Base-by-base conservation (phyloP, 371 early-diverging fungal species). In the Chytridiales sp. region DNA sequence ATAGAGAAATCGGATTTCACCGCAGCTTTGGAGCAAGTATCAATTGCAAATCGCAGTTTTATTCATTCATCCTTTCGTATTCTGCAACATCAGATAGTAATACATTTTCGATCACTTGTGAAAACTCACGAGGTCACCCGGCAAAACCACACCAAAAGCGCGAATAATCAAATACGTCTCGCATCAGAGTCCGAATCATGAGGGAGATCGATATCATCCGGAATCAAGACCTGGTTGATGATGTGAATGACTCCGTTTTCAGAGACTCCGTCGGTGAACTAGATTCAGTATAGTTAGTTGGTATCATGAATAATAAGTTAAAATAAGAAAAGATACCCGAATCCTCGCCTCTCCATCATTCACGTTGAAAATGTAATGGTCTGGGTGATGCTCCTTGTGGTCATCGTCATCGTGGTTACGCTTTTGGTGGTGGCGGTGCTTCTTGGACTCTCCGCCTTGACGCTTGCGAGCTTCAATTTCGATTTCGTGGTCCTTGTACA, bases 161-260 rank as follows among this genome's bases (percentile, higher is more conserved):
- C n/a, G 39, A 9, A 9, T n/a, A n/a, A 11, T 9, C 11, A 38
- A n/a, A n/a, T 38, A n/a, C 9, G 39, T 9, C 39, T 11, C 9
- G 39, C 39, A n/a, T 38, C 11, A n/a, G n/a, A n/a, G n/a, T n/a
- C n/a, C n/a, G n/a, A n/a, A n/a, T n/a, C n/a, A 40, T 62, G 39
- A 9, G 67, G 70, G 4, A 70, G 64, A 22, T 59, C 30, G n/a
- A 70, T 57, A 29, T 55, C 61, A 13, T 55, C 49, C n/a, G 68
- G 72, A 38, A 71, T 43, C n/a, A 71, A 26, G 21, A 67, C 59
- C 21, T 62, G 32, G 58, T 49, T 19, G 35, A 67, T 49, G 46
- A 64, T 39, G 51, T 71, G 71, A 24, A 71, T 56, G 34, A 59
- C 64, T 35, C 57, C 71, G 48, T 68, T 72, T 8, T 31, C 55